Percentiles rank a stretch among this genome's conserved stretches.
These are phyloP conservation scores for Heterobasidion occidentale DNA, from an alignment of 1,284 basidiomycete genomes.

Conservation along the genomic window DNA sequence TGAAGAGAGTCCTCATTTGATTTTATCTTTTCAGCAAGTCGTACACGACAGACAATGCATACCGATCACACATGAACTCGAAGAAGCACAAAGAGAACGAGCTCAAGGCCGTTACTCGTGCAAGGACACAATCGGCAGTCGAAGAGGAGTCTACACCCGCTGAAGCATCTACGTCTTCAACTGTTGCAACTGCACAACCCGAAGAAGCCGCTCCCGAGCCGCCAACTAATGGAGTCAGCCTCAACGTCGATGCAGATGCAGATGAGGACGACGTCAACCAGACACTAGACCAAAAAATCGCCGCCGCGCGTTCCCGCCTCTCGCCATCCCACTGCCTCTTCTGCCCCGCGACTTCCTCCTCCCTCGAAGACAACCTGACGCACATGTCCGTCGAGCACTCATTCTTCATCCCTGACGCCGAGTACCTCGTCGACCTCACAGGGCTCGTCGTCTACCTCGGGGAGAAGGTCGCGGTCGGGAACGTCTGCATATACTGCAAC, in stretches of 20 bases:
- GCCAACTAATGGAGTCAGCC: conserved; percentile 10
- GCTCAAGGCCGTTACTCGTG: conserved; percentile 33
- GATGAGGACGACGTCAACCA: conserved; percentile 45
- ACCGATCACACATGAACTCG: conserved; percentile 80
- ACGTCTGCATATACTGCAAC: conserved; percentile 91
- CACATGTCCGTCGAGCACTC: conserved; percentile 90
- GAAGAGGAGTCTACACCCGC: conserved; percentile 10
- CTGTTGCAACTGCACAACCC: conserved; percentile 4
- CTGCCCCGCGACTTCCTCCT: conserved; percentile 52
- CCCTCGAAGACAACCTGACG: conserved; percentile 62
- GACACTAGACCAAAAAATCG: conserved; percentile 71
- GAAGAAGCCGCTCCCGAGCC: background rate
- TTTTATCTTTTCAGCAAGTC: conserved; percentile 58
- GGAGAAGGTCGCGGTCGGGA: conserved; percentile 90
- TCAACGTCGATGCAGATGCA: conserved; percentile 34
- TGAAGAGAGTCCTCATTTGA: conserved; percentile 2
- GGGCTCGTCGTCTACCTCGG: conserved; percentile 87
- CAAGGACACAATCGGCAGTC: conserved; percentile 3
- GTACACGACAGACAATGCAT: conserved; percentile 88
- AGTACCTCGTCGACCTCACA: conserved; percentile 79
- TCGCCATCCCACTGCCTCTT: conserved; percentile 78
- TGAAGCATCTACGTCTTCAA: conserved; percentile 1
- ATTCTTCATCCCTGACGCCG: conserved; percentile 94
- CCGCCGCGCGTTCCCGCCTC: conserved; percentile 62
- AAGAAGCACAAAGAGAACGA: conserved; percentile 88